phyloP scores from a whole-genome alignment of 345 rosid species.

The Eucalyptus guilfoylei region DNA sequence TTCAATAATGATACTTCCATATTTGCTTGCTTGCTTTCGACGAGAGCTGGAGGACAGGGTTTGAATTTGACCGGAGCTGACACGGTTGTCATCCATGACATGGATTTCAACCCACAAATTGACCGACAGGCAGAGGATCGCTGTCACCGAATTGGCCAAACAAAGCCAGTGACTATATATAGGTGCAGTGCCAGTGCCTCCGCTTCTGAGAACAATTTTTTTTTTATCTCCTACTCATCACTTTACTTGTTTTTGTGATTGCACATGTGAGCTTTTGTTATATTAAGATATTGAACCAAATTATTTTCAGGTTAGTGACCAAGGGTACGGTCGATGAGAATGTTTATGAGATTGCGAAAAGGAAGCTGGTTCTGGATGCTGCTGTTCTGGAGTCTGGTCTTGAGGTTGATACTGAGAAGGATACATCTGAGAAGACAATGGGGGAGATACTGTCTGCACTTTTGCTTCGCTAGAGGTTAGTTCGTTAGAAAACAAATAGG shows the following conservation, averaged over 20 bases:
- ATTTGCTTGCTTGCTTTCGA: constrained; percentile 78
- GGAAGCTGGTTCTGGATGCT: constrained; percentile 80
- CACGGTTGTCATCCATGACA: constrained; percentile 76
- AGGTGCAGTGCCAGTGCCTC: constrained; percentile 25
- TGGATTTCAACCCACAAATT: constrained; percentile 98
- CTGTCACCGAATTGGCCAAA: constrained; percentile 95
- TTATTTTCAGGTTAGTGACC: constrained; percentile 54
- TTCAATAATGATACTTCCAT: constrained; percentile 75
- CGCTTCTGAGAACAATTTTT: not conserved
- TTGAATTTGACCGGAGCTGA: constrained; percentile 92
- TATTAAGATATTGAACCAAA: not conserved
- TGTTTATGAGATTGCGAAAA: constrained; percentile 81
- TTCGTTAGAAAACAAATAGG: not conserved
- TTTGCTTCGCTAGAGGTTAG: constrained; percentile 35
- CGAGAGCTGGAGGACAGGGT: constrained; percentile 97
- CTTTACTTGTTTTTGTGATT: not conserved
- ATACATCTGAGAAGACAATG: constrained; percentile 66
- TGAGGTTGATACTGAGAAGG: constrained; percentile 44
- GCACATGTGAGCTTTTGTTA: not conserved
- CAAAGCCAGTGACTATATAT: constrained; percentile 79
- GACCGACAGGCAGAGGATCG: constrained; percentile 96
- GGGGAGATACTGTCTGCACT: constrained; percentile 85
- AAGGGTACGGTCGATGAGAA: constrained; percentile 91
- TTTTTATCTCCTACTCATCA: not conserved
- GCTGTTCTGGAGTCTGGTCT: constrained; percentile 80